Evolutionary conservation across 352 stramenopile species (phyloP).

Genomic region (Globisporangium camurandrum): DNA sequence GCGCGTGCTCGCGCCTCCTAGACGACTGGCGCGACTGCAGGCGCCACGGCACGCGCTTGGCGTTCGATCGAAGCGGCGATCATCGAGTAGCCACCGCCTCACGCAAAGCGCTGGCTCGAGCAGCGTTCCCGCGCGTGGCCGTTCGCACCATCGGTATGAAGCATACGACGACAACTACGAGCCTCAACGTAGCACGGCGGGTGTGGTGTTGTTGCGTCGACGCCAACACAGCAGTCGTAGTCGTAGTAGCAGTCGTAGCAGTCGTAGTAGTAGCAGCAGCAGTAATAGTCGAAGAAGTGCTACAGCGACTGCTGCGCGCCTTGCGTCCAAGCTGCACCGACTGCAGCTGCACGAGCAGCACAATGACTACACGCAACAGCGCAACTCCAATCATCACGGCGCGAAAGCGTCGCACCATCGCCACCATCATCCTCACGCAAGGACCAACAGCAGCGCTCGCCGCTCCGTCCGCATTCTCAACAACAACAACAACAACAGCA

Average conservation of each 20-base stretch:
- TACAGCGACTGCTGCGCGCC: neutral
- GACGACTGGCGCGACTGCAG: neutral
- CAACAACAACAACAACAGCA: conserved; percentile 1
- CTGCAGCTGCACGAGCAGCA: conserved; percentile 2
- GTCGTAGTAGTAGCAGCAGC: neutral
- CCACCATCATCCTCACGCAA: neutral
- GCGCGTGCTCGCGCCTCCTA: neutral
- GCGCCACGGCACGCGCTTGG: neutral
- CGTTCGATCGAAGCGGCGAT: neutral
- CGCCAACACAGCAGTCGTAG: neutral
- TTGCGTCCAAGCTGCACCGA: conserved; percentile 9
- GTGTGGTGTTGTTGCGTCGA: neutral
- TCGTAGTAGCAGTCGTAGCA: too few species aligned
- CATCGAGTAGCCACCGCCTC: neutral
- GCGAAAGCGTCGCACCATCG: too few species aligned
- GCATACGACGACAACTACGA: neutral
- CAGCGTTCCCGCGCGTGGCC: too few species aligned
- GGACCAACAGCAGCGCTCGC: too few species aligned
- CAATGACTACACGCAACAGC: neutral
- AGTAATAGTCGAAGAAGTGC: neutral
- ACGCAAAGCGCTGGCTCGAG: too few species aligned
- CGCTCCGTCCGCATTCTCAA: too few species aligned
- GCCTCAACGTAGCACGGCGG: neutral
- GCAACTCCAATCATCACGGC: neutral
- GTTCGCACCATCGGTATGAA: neutral